Percentiles rank a stretch among this genome's conserved stretches.
These are phyloP conservation scores for Alliaria petiolata DNA, from an alignment of 345 rosid genomes.

Conservation along the genomic window DNA sequence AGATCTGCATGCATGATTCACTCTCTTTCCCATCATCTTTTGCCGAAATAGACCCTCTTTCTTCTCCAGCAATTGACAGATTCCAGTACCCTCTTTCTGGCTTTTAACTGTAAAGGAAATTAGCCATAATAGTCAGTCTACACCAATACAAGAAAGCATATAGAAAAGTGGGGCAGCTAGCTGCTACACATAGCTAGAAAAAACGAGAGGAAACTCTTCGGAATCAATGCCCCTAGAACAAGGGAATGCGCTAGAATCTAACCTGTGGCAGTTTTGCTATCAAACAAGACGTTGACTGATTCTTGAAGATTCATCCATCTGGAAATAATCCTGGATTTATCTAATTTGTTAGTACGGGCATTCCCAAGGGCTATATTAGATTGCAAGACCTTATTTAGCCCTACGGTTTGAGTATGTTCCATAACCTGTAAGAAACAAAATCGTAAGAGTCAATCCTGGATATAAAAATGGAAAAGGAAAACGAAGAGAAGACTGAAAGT, in stretches of 20 bases:
- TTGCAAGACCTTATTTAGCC: constrained; percentile 65
- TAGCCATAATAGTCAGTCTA: constrained; percentile 13
- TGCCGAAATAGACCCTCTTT: constrained; percentile 97
- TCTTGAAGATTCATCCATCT: constrained; percentile 92
- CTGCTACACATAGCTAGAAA: constrained; percentile 13
- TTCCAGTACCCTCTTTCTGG: constrained; percentile 64
- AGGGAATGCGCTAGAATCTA: constrained; percentile 19
- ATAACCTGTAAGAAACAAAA: constrained; percentile 53
- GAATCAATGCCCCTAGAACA: constrained; percentile 2
- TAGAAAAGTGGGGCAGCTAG: background rate
- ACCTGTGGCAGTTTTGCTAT: constrained; percentile 80
- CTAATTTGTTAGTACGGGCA: constrained; percentile 45
- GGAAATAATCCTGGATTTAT: constrained; percentile 34
- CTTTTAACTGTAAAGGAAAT: constrained; percentile 45
- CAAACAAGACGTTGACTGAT: constrained; percentile 68
- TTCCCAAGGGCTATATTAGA: constrained; percentile 62
- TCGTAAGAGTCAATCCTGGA: background rate
- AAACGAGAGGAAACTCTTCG: background rate
- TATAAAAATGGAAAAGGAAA: background rate
- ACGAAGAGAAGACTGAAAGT: background rate
- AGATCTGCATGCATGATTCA: constrained; percentile 93
- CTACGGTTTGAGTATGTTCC: constrained; percentile 89
- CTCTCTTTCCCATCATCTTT: constrained; percentile 99
- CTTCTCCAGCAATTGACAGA: constrained; percentile 90
- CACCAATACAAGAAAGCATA: background rate